phyloP scores from a whole-genome alignment of 2,329 filamentous ascomycete species.

The Diaporthe vaccinii region DNA sequence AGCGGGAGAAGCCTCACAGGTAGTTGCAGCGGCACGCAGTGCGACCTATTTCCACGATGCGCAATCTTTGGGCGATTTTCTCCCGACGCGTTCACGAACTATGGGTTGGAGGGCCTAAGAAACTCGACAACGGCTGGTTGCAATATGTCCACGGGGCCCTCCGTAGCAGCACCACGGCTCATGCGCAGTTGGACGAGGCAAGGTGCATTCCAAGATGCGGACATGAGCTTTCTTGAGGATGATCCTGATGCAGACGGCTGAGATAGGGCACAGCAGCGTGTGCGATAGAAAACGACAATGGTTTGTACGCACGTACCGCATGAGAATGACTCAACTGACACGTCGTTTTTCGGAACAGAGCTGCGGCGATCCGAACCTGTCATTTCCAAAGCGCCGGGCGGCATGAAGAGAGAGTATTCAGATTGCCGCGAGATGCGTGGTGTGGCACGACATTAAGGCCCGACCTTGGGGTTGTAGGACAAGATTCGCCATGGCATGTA shows the following conservation, averaged over 20 bases:
- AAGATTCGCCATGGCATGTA: conserved; percentile 33
- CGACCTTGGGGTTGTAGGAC: conserved; percentile 29
- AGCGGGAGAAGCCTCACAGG: neutral
- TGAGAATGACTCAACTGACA: conserved; percentile 14
- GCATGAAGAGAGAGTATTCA: conserved; percentile 24
- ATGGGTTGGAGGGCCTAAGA: neutral
- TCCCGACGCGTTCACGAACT: neutral
- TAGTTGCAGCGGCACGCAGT: neutral
- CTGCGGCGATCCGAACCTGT: conserved; percentile 19
- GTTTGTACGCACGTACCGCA: neutral
- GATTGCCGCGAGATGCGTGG: conserved; percentile 36
- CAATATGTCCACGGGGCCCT: neutral
- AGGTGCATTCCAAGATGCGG: conserved; percentile 11
- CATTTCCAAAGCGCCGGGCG: conserved; percentile 26
- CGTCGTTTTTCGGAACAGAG: conserved; percentile 33
- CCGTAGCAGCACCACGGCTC: neutral
- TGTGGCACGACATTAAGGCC: conserved; percentile 33
- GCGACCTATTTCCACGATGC: neutral
- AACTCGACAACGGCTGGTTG: neutral
- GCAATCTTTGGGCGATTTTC: neutral
- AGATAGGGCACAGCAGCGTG: neutral
- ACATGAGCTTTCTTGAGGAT: neutral
- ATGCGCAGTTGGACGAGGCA: neutral
- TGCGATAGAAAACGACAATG: conserved; percentile 1
- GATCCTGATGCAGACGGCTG: conserved; percentile 13